phyloP scores from a whole-genome alignment of 331 rosid species.

The Malus hybrid region DNA sequence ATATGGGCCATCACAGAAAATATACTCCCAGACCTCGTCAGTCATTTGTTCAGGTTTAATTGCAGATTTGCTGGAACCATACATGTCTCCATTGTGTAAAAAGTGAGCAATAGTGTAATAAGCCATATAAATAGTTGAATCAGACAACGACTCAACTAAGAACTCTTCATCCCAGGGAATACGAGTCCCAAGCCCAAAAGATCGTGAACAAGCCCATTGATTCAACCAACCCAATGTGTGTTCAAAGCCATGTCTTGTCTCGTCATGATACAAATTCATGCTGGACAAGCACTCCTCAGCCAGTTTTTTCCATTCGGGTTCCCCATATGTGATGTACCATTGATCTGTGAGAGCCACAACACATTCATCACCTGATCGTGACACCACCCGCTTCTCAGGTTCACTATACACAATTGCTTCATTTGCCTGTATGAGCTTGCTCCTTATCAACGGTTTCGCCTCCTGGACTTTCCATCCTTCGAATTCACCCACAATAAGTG shows the following conservation, averaged over 20 bases:
- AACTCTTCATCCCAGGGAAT: constrained; percentile 94
- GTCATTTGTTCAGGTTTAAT: constrained; percentile 69
- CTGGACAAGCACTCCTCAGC: constrained; percentile 71
- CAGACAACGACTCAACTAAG: constrained; percentile 85
- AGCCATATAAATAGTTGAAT: constrained; percentile 96
- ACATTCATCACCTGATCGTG: constrained; percentile 93
- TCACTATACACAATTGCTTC: constrained; percentile 77
- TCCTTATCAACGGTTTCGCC: constrained; percentile 72
- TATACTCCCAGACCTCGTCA: constrained; percentile 81
- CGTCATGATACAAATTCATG: constrained; percentile 66
- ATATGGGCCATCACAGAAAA: constrained; percentile 62
- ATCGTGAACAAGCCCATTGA: constrained; percentile 94
- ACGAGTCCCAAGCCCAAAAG: constrained; percentile 88
- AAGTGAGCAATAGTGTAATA: constrained; percentile 84
- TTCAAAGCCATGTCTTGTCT: constrained; percentile 81
- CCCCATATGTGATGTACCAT: constrained; percentile 92
- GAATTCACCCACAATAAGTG: constrained; percentile 69
- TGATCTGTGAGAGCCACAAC: constrained; percentile 95
- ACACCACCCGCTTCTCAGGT: constrained; percentile 76
- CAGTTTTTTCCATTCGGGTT: constrained; percentile 67
- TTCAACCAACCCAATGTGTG: constrained; percentile 82
- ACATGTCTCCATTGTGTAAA: constrained; percentile 65
- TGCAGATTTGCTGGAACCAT: constrained; percentile 42
- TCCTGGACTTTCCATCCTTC: constrained; percentile 75
- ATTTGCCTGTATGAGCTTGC: constrained; percentile 61